These are phyloP conservation scores for Zymoseptoria pseudotritici DNA, from an alignment of 2,329 filamentous ascomycete species.

Conservation along the genomic window DNA sequence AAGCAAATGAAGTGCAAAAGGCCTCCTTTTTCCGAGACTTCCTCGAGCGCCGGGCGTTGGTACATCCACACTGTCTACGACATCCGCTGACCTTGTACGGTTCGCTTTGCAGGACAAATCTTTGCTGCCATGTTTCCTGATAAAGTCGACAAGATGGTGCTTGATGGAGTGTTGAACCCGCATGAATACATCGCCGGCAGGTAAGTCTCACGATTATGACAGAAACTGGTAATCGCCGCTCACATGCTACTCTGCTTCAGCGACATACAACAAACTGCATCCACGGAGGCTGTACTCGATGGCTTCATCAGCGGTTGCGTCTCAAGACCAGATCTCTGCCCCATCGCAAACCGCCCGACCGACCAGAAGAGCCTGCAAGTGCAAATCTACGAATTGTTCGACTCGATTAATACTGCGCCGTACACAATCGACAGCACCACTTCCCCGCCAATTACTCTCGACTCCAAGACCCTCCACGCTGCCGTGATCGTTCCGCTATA, in stretches of 20 bases:
- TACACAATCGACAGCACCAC: background rate
- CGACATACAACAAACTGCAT: background rate
- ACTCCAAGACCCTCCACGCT: background rate
- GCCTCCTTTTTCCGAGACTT: no score
- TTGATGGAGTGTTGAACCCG: constrained; percentile 43
- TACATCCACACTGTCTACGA: no score
- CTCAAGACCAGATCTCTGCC: background rate
- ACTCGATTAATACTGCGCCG: background rate
- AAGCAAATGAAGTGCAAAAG: no score
- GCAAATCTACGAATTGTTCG: background rate
- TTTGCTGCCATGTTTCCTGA: constrained; percentile 38
- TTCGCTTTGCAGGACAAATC: constrained; percentile 25
- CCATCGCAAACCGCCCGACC: background rate
- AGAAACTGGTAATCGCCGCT: background rate
- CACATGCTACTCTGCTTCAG: background rate
- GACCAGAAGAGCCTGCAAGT: background rate
- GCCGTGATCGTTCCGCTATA: background rate
- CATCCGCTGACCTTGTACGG: no score
- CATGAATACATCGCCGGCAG: constrained; percentile 28
- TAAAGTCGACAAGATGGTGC: constrained; percentile 30
- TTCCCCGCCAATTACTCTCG: background rate
- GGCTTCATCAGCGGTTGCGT: background rate
- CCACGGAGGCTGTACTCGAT: background rate
- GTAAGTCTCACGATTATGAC: background rate
- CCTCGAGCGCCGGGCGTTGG: no score